A percentile compares a stretch with the other conserved stretches of the same genome.
Conservation (phyloP, 768 basidiomycete genomes). For the Boletus rex-veris region DNA sequence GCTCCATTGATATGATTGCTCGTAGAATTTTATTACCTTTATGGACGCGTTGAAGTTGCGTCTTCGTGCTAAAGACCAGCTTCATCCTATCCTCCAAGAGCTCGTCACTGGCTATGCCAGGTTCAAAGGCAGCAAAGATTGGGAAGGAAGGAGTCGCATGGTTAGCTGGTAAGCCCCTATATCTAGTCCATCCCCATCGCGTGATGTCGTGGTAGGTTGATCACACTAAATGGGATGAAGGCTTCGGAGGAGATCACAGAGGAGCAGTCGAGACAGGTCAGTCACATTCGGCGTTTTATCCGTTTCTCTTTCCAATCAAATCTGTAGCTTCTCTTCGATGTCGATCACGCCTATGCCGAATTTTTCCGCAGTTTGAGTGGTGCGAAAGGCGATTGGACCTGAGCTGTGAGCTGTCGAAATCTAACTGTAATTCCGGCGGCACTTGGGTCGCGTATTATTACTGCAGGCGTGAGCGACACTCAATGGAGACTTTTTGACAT, state of each 20-base stretch:
- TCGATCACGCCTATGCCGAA: conserved; percentile 93
- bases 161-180: conserved; percentile 71
- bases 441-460: no score
- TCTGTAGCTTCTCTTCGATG: conserved; percentile 84
- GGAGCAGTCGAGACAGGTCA: conserved; percentile 88
- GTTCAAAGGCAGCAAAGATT: conserved; percentile 93
- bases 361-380: conserved; percentile 76
- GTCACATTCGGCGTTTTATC: conserved; percentile 5
- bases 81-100: conserved; percentile 92
- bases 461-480: no score
- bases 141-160: conserved; percentile 91
- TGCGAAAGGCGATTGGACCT: conserved; percentile 31
- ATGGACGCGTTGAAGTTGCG: conserved; percentile 96
- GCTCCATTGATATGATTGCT: not conserved
- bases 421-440: no score
- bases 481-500: no score
- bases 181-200: not conserved
- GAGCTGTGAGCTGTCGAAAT: not conserved
- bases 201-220: conserved; percentile 57
- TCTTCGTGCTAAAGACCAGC: conserved; percentile 93
- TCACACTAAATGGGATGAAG: conserved; percentile 95
- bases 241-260: conserved; percentile 95
- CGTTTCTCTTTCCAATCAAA: not conserved
- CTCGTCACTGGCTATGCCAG: conserved; percentile 92
- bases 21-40: conserved; percentile 93